A percentile compares a stretch with the other conserved stretches of the same genome.
These are phyloP conservation scores for Vicia sativa DNA, from an alignment of 306 rosid species.

Conservation along the genomic window DNA sequence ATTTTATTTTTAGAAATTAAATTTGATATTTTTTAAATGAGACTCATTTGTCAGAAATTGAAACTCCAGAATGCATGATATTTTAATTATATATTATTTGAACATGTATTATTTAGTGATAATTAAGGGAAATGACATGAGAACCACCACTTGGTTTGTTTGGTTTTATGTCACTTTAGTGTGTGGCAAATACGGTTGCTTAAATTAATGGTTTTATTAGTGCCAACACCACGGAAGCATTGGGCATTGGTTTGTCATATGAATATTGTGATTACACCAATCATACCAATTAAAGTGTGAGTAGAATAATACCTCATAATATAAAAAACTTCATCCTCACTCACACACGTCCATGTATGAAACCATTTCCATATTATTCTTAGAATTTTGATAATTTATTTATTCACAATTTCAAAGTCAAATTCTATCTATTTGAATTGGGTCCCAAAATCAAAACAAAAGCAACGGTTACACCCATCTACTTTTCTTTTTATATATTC, in stretches of 20 bases:
- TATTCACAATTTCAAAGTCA: conserved; percentile 55
- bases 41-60: too few species aligned
- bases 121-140: conserved; percentile 47
- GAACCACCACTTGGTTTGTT: conserved; percentile 51
- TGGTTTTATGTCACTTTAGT: conserved; percentile 45
- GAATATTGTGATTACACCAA: conserved; percentile 39
- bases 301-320: conserved; percentile 13
- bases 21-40: too few species aligned
- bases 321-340: neutral
- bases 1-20: too few species aligned
- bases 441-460: conserved; percentile 45
- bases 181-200: conserved; percentile 39
- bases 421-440: conserved; percentile 47
- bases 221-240: conserved; percentile 26
- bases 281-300: conserved; percentile 40
- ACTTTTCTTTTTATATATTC: conserved; percentile 40
- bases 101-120: neutral
- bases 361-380: conserved; percentile 17
- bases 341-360: conserved; percentile 6
- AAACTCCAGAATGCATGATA: too few species aligned
- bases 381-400: conserved; percentile 2
- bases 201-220: conserved; percentile 28
- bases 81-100: neutral
- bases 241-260: conserved; percentile 25
- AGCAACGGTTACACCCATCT: conserved; percentile 33